A percentile compares a stretch with the other conserved stretches of the same genome.
Conservation (phyloP, 345 rosid genomes). For the Aquilaria malaccensis region DNA sequence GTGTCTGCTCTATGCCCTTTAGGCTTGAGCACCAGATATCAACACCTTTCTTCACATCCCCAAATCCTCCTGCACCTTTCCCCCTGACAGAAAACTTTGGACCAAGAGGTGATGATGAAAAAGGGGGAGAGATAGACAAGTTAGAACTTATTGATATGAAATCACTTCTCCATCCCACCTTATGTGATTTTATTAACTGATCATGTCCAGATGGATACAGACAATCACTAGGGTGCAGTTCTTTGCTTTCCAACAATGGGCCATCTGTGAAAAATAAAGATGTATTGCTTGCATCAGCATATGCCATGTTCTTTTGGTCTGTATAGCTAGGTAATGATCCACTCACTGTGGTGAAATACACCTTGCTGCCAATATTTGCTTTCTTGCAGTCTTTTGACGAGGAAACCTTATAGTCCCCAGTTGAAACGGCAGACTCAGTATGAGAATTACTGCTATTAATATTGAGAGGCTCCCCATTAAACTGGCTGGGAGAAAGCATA, state of each 20-base stretch:
- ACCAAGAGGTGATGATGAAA: slow-evolving; percentile 83
- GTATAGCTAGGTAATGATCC: slow-evolving; percentile 38
- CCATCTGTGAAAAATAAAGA: slow-evolving; percentile 65
- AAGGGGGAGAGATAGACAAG: slow-evolving; percentile 37
- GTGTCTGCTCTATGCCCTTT: slow-evolving; percentile 32
- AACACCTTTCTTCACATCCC: slow-evolving; percentile 24
- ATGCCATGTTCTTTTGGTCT: slow-evolving; percentile 29
- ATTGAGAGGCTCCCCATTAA: slow-evolving; percentile 52
- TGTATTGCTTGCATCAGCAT: slow-evolving; percentile 24
- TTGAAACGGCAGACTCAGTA: slow-evolving; percentile 23
- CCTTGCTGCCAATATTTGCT: slow-evolving; percentile 42
- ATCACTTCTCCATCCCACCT: slow-evolving; percentile 30
- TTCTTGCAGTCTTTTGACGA: slow-evolving; percentile 45
- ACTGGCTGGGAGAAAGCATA: slow-evolving; percentile 45
- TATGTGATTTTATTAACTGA: slow-evolving; percentile 25
- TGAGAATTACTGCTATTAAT: slow-evolving; percentile 39
- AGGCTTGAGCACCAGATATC: slow-evolving; percentile 25
- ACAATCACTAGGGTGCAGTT: slow-evolving; percentile 16
- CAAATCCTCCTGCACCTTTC: slow-evolving; percentile 29
- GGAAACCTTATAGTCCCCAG: slow-evolving; percentile 23
- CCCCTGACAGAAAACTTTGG: slow-evolving; percentile 59
- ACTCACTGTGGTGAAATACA: slow-evolving; percentile 24
- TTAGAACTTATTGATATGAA: slow-evolving; percentile 39
- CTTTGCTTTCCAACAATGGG: slow-evolving; percentile 50
- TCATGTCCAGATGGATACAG: slow-evolving; percentile 29